Conservation (phyloP, 2,329 filamentous ascomycete species). For the Sclerotinia subarctica region DNA sequence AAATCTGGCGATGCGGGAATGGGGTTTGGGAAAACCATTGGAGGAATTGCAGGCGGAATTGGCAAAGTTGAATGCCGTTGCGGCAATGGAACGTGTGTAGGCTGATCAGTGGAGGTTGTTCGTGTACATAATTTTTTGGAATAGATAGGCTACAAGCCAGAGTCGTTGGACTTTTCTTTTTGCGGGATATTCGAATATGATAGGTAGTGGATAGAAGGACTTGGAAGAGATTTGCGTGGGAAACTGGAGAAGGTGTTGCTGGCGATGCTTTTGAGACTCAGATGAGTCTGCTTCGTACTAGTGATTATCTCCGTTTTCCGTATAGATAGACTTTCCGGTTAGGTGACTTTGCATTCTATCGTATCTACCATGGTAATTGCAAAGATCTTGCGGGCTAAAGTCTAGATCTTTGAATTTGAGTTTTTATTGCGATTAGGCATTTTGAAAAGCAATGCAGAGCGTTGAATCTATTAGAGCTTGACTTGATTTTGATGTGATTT, state of each 20-base stretch:
- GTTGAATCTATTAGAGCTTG: neutral
- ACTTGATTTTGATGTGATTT: slow-evolving; percentile 2
- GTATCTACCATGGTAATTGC: neutral
- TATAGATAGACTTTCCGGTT: neutral
- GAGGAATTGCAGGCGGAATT: slow-evolving; percentile 12
- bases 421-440: slow-evolving; percentile 4
- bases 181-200: neutral
- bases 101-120: neutral
- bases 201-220: neutral
- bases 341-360: slow-evolving; percentile 1
- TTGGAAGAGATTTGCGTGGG: neutral
- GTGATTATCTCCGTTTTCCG: neutral
- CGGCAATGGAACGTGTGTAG: neutral
- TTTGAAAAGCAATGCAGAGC: slow-evolving; percentile 4
- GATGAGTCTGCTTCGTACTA: slow-evolving; percentile 3
- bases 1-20: slow-evolving; percentile 28
- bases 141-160: neutral
- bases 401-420: neutral
- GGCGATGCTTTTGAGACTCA: slow-evolving; percentile 11
- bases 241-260: neutral
- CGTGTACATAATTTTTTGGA: neutral
- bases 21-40: slow-evolving; percentile 12
- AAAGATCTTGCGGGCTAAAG: neutral
- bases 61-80: slow-evolving; percentile 1
- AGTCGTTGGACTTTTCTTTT: neutral